Evolutionary conservation across 1,284 basidiomycete species (phyloP).

Genomic region (Ganoderma meredithae): DNA sequence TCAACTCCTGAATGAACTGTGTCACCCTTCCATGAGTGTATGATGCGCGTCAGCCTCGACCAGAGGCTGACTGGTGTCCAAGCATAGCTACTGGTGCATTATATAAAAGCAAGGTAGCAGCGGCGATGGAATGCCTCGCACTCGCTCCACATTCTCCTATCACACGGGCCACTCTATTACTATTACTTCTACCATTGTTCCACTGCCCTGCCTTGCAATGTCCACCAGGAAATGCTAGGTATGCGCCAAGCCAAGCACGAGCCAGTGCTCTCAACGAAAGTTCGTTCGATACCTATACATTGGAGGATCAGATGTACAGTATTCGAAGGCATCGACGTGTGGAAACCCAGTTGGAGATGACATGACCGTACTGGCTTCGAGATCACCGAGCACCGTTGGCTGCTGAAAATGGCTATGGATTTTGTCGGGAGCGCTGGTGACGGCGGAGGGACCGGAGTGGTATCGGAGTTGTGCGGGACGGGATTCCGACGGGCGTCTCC

Average conservation of each 20-base stretch:
- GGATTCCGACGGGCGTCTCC: not conserved
- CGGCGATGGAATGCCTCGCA: no score
- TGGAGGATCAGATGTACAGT: not conserved
- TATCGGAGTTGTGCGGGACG: not conserved
- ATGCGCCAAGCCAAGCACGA: not conserved
- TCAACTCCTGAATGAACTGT: no score
- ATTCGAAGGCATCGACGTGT: not conserved
- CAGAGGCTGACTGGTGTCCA: not conserved
- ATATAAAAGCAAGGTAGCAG: not conserved
- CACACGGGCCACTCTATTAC: not conserved
- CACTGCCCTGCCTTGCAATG: not conserved
- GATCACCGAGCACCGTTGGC: not conserved
- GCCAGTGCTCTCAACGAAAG: slow-evolving; percentile 1
- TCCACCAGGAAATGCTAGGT: not conserved
- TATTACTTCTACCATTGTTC: not conserved
- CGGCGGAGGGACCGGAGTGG: not conserved
- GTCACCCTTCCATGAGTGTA: no score
- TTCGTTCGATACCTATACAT: not conserved
- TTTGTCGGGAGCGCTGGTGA: no score
- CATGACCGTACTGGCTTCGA: not conserved
- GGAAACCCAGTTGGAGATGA: not conserved
- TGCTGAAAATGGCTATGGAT: no score
- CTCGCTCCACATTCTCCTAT: not conserved
- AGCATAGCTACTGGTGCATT: not conserved
- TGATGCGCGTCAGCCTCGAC: no score